Conservation (phyloP, 352 stramenopile species). For the Globisporangium takayamanum region DNA sequence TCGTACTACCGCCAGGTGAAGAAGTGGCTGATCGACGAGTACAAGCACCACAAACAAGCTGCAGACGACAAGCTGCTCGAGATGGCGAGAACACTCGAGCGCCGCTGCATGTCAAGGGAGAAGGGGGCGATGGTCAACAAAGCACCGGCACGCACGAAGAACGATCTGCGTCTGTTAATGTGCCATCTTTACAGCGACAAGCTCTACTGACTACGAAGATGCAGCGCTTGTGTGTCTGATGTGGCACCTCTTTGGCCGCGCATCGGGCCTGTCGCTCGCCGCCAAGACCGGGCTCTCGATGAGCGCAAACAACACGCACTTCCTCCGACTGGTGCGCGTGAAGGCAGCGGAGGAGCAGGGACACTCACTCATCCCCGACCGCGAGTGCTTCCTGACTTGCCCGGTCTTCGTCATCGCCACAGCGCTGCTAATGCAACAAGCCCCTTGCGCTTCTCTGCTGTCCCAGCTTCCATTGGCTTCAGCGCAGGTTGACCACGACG, state of each 20-base stretch:
- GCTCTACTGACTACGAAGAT: constrained; percentile 25
- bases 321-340: too few species aligned
- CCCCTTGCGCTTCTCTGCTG: constrained; percentile 8
- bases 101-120: constrained; percentile 13
- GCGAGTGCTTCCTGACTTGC: constrained; percentile 12
- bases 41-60: background rate
- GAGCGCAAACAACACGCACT: background rate
- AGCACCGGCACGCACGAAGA: too few species aligned
- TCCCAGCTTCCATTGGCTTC: constrained; percentile 7
- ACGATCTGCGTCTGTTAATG: too few species aligned
- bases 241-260: constrained; percentile 29
- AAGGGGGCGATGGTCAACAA: constrained; percentile 15
- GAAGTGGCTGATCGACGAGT: background rate
- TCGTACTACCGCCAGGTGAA: background rate
- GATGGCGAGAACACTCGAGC: background rate
- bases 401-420: constrained; percentile 14
- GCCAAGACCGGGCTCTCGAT: constrained; percentile 20
- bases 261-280: constrained; percentile 19
- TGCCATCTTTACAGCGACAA: background rate
- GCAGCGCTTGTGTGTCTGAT: constrained; percentile 20
- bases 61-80: background rate
- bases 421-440: constrained; percentile 14
- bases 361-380: constrained; percentile 19
- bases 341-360: too few species aligned
- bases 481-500: too few species aligned